These are phyloP conservation scores for Oleoguttula mirabilis DNA, from an alignment of 495 filamentous ascomycete genomes.

Conservation along the genomic window DNA sequence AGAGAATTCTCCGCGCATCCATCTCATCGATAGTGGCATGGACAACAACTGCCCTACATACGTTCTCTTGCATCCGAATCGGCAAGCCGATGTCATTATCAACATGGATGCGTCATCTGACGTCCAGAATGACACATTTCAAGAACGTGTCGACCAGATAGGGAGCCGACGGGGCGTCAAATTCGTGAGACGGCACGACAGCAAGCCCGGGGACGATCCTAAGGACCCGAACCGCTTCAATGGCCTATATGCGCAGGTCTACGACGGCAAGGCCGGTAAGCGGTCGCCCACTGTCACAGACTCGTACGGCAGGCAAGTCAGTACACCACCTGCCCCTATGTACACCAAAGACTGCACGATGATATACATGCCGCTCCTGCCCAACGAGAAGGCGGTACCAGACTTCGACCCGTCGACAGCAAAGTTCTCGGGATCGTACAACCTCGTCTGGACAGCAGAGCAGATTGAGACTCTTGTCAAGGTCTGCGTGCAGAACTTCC, in stretches of 20 bases:
- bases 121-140: slow-evolving; percentile 27
- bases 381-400: slow-evolving; percentile 24
- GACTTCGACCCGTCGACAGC: slow-evolving; percentile 25
- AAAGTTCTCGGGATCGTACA: slow-evolving; percentile 26
- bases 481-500: slow-evolving; percentile 21
- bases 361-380: slow-evolving; percentile 26
- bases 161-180: slow-evolving; percentile 22
- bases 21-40: slow-evolving; percentile 27
- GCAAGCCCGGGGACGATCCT: slow-evolving; percentile 18
- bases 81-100: slow-evolving; percentile 25
- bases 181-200: slow-evolving; percentile 20
- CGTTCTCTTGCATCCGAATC: slow-evolving; percentile 23
- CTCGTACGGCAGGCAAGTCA: slow-evolving; percentile 6
- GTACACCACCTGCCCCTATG: slow-evolving; percentile 16
- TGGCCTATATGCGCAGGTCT: slow-evolving; percentile 25
- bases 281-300: slow-evolving; percentile 21
- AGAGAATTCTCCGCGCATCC: slow-evolving; percentile 25
- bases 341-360: slow-evolving; percentile 21
- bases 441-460: slow-evolving; percentile 26
- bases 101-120: slow-evolving; percentile 28
- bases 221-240: slow-evolving; percentile 22
- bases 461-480: slow-evolving; percentile 26
- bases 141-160: slow-evolving; percentile 23
- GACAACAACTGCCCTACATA: slow-evolving; percentile 27
- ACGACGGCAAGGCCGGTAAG: slow-evolving; percentile 18